Base-by-base conservation (phyloP, 208 protist genomes). In the Crithidia sp. region DNA sequence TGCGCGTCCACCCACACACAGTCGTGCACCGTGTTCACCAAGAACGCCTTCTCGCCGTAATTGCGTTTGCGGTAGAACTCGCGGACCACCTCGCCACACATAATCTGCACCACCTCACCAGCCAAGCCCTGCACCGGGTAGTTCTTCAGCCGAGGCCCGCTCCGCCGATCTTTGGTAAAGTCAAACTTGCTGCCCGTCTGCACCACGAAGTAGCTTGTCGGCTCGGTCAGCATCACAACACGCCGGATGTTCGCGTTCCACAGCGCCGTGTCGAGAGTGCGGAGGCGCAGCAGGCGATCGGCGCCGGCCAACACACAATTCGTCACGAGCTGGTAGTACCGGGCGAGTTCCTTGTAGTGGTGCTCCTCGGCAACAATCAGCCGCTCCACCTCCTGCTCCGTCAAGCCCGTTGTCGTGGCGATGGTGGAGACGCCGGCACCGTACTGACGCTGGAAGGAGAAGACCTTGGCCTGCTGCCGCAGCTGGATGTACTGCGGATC, bases 381-480 rank as follows among this genome's bases (percentile, higher is more conserved):
- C 44, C 82, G 55, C 45, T 95, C 88, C 54, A 97, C 90, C 77
- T 97, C 91, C 36, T 88, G 63, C 78, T 95, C 88, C 10, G 87
- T 96, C 36, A 97, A 74, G 3, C 93, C 93, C 17, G 93, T 96
- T 6, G 90, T 97, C 10, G 88, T 91, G 3, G 88, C 76, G 79
- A 97, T 95, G 50, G 88, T 94, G 12, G 85, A 43, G 17, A 92
- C 82, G 3, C 91, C 91, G 10, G 93, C 93, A 62, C 93, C 93
- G 78, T 97, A 97, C 78, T 95, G 93, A 17, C 93, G 86, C 77
- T 97, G 93, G 67, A 97, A 97, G 16, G 93, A 96, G 58, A 97
- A 97, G 0, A 92, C 88, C 79, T 97, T 97, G 13, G 93, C 93
- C 80, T 95, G 91, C 84, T 97, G 90, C 4, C 93, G 93, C 43